Conservation (phyloP, 805 yeast genomes). For the Candida insectalens region DNA sequence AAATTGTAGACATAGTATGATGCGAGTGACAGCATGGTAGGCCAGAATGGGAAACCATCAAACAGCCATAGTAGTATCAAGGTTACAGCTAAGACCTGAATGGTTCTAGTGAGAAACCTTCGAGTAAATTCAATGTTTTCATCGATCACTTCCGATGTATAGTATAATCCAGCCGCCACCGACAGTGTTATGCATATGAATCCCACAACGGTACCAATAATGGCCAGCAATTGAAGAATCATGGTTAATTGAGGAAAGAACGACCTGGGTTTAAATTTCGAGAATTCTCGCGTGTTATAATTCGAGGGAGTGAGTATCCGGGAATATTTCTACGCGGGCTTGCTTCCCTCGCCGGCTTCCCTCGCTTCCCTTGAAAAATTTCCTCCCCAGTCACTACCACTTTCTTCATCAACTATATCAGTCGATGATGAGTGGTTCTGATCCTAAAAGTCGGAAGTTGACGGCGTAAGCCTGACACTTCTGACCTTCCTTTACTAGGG, state of each 20-base stretch:
- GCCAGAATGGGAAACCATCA: constrained; percentile 71
- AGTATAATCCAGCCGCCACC: constrained; percentile 85
- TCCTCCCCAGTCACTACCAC: neutral
- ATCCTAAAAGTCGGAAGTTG: constrained; percentile 11
- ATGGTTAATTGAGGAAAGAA: constrained; percentile 21
- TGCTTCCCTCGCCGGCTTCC: neutral
- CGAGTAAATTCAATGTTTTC: constrained; percentile 85
- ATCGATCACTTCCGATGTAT: constrained; percentile 85
- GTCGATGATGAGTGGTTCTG: constrained; percentile 28
- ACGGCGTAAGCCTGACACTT: constrained; percentile 1
- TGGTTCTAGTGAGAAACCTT: constrained; percentile 52
- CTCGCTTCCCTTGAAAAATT: neutral
- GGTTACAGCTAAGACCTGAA: constrained; percentile 47
- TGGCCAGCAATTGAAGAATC: constrained; percentile 51
- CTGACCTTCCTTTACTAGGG: constrained; percentile 8
- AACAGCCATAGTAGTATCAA: constrained; percentile 52
- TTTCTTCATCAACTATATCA: constrained; percentile 28
- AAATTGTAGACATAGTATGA: constrained; percentile 69
- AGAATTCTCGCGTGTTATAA: no score
- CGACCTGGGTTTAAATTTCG: neutral
- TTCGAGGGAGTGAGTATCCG: neutral
- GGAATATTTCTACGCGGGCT: neutral
- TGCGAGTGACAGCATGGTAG: constrained; percentile 56
- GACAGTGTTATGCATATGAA: constrained; percentile 50
- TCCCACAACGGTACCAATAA: constrained; percentile 51